These are phyloP conservation scores for Apiospora phragmitis DNA, from an alignment of 2,329 filamentous ascomycete genomes.

Conservation along the genomic window DNA sequence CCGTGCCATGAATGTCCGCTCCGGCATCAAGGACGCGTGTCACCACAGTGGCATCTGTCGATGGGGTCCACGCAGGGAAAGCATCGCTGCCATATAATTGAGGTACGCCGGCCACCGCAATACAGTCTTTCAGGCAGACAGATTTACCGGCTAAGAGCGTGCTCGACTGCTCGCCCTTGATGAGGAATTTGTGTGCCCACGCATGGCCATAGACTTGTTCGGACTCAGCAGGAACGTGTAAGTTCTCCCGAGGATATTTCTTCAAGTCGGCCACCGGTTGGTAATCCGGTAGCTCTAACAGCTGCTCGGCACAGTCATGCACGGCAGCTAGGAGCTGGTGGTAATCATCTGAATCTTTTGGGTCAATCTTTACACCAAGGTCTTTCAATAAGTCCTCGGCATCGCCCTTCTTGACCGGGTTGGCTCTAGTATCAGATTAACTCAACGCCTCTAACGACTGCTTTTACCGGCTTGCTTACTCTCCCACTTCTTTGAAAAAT, in stretches of 20 bases:
- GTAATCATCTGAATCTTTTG: constrained; percentile 43
- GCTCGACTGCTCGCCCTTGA: constrained; percentile 33
- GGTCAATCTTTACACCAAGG: constrained; percentile 38
- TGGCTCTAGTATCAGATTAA: constrained; percentile 28
- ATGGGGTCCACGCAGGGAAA: constrained; percentile 49
- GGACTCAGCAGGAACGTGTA: constrained; percentile 38
- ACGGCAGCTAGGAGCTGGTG: constrained; percentile 49
- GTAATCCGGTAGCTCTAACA: constrained; percentile 47
- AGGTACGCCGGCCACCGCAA: constrained; percentile 54
- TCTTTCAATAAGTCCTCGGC: constrained; percentile 36
- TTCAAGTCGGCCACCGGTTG: constrained; percentile 40
- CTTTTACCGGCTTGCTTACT: constrained; percentile 23
- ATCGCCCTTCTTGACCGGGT: constrained; percentile 42
- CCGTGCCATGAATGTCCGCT: constrained; percentile 49
- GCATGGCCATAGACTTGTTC: constrained; percentile 49
- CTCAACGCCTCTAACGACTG: neutral
- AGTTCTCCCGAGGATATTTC: constrained; percentile 44
- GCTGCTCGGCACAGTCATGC: constrained; percentile 49
- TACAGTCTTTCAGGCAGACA: constrained; percentile 54
- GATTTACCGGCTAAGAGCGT: constrained; percentile 41
- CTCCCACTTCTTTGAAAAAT: constrained; percentile 39
- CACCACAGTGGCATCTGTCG: constrained; percentile 54
- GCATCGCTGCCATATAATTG: constrained; percentile 54
- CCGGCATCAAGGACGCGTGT: constrained; percentile 51
- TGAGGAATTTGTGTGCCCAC: constrained; percentile 52